Base-by-base conservation (phyloP, 1,284 basidiomycete species). In the Malassezia sympodialis region DNA sequence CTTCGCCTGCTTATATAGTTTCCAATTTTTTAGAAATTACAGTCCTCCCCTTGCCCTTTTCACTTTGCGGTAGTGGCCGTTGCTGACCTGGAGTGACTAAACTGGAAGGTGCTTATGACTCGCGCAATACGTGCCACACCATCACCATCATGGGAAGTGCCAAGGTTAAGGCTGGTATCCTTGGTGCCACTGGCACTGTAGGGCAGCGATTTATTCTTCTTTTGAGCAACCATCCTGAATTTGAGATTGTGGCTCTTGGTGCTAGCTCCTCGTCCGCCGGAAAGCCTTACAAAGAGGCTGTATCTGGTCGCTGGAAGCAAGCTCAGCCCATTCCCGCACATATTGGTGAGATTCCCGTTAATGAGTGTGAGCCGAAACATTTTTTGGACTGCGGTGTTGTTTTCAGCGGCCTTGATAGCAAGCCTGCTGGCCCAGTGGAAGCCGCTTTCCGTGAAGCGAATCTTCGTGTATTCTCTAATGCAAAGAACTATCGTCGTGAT, bases 401-500 rank as follows among this genome's bases (percentile, higher is more conserved):
- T 41, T 98, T 99, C 76, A 94, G 89, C 1, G 94, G 94, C 12
- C 78, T 98, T 56, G 93, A 98, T 77, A 84, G 87, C 40, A 89
- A 91, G 70, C 90, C 86, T 23, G 93, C 94, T 26, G 90, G 90
- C 14, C 87, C 93, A 12, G 90, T 96, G 11, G 94, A 98, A 79
- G 79, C 80, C 34, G 85, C 85, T 0, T 94, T 98, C 78, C 80
- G 93, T 64, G 77, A 80, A 17, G 88, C 91, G 30, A 86, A 98
- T 68, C 81, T 96, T 46, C 83, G 86, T 52, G 86, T 99, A 24
- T 99, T 96, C 77, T 96, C 90, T 26, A 98, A 99, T 68, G 85
- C 94, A n/a, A 96, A 94, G 77, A 96, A 91, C 77, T 91, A 86
- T 77, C 83, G 94, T 51, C 80, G 90, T 34, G 93, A 96, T 77